Conservation (phyloP, 805 yeast species). For the Nakazawaea wyomingensis region DNA sequence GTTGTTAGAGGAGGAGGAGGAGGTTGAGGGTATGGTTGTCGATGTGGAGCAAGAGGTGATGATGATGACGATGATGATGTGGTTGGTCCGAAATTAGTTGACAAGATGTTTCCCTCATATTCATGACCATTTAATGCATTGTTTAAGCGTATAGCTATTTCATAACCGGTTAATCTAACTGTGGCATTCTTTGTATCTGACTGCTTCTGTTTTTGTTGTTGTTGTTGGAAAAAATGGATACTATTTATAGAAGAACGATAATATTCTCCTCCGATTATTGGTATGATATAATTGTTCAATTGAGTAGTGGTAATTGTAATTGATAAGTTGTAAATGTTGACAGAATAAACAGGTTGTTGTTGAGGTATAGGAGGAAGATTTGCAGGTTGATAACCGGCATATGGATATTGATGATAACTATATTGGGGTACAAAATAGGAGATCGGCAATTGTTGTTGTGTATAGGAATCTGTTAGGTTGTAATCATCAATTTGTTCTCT, state of each 20-base stretch:
- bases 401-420: slow-evolving; percentile 3
- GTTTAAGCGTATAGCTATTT: slow-evolving; percentile 4
- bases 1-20: not conserved
- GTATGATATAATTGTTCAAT: slow-evolving; percentile 5
- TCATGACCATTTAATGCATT: slow-evolving; percentile 11
- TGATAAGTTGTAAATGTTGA: slow-evolving; percentile 3
- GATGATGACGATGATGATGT: not conserved
- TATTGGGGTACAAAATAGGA: not conserved
- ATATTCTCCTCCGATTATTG: slow-evolving; percentile 11
- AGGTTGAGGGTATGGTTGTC: not conserved
- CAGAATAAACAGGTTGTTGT: not conserved
- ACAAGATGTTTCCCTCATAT: slow-evolving; percentile 10
- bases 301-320: not conserved
- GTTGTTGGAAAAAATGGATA: slow-evolving; percentile 3
- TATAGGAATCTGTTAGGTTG: no score
- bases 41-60: not conserved
- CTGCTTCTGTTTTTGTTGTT: no score
- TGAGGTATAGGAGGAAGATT: not conserved
- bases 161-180: slow-evolving; percentile 10
- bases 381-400: slow-evolving; percentile 1
- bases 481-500: no score
- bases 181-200: slow-evolving; percentile 2
- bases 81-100: slow-evolving; percentile 2
- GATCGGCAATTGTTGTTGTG: not conserved
- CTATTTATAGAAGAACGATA: slow-evolving; percentile 4